Evolutionary conservation across 2,329 filamentous ascomycete genomes (phyloP).

Genomic region (Emergomyces pasteurianus): DNA sequence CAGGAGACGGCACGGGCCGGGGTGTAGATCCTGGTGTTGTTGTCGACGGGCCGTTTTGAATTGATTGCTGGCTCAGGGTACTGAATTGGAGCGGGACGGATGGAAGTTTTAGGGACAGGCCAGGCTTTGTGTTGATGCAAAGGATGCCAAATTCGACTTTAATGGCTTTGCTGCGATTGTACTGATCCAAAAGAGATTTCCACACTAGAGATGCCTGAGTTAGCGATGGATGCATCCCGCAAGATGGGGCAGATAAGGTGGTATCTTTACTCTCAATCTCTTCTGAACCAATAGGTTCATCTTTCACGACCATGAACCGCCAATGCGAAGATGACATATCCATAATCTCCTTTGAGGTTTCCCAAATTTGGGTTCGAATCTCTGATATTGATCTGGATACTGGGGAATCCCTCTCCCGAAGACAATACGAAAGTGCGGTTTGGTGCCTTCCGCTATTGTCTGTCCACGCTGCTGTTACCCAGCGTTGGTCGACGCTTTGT

Average conservation of each 20-base stretch:
- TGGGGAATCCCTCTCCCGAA: slow-evolving; percentile 29
- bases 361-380: slow-evolving; percentile 46
- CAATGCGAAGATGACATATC: slow-evolving; percentile 41
- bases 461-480: slow-evolving; percentile 49
- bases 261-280: slow-evolving; percentile 36
- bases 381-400: slow-evolving; percentile 32
- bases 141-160: slow-evolving; percentile 27
- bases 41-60: background rate
- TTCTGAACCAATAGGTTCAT: slow-evolving; percentile 39
- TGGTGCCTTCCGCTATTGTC: slow-evolving; percentile 45
- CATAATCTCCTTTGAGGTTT: slow-evolving; percentile 44
- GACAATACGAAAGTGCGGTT: slow-evolving; percentile 42
- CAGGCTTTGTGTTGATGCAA: slow-evolving; percentile 23
- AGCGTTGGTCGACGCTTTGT: slow-evolving; percentile 42
- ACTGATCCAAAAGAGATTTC: slow-evolving; percentile 25
- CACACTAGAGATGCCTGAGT: slow-evolving; percentile 21
- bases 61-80: slow-evolving; percentile 20
- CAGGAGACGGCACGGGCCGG: slow-evolving; percentile 29
- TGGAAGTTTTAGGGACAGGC: slow-evolving; percentile 24
- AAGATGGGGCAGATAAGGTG: background rate
- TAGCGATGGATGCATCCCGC: slow-evolving; percentile 7
- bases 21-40: slow-evolving; percentile 31
- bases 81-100: slow-evolving; percentile 21
- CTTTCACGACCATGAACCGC: slow-evolving; percentile 44
- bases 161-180: slow-evolving; percentile 24